Percentiles rank a stretch among this genome's conserved stretches.
These are phyloP conservation scores for Lactarius hatsudake DNA, from an alignment of 768 basidiomycete species.

Conservation along the genomic window DNA sequence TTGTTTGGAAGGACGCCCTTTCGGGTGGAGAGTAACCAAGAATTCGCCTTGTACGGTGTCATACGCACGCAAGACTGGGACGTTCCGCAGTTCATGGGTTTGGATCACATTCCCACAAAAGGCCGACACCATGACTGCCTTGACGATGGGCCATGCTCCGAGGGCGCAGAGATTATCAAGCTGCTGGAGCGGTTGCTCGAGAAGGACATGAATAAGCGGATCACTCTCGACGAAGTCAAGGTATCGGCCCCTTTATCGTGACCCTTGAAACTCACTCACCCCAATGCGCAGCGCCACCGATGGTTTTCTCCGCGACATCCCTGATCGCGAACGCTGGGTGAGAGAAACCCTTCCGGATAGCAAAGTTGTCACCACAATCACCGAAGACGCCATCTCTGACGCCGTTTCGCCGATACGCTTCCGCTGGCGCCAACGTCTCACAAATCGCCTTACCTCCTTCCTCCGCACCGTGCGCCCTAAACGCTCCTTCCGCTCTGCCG, in stretches of 20 bases:
- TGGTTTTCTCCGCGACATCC: constrained; percentile 75
- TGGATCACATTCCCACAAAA: constrained; percentile 61
- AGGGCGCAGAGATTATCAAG: constrained; percentile 62
- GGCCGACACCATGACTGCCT: constrained; percentile 47
- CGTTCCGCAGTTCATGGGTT: constrained; percentile 67
- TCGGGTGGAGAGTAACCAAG: constrained; percentile 48
- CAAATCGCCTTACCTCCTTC: constrained; percentile 47
- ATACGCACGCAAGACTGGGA: constrained; percentile 78
- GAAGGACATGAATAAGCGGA: constrained; percentile 72
- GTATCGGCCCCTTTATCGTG: constrained; percentile 40
- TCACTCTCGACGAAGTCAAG: constrained; percentile 81
- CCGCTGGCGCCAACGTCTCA: constrained; percentile 51
- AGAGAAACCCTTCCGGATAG: constrained; percentile 52
- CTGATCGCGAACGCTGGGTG: constrained; percentile 70
- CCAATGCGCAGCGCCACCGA: constrained; percentile 44
- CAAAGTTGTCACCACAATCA: constrained; percentile 54
- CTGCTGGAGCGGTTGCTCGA: constrained; percentile 75
- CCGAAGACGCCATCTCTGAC: constrained; percentile 71
- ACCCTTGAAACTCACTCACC: constrained; percentile 1
- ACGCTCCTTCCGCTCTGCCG: constrained; percentile 33
- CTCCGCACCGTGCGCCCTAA: constrained; percentile 44
- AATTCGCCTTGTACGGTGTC: constrained; percentile 75
- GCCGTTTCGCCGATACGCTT: constrained; percentile 69
- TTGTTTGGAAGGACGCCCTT: constrained; percentile 89
- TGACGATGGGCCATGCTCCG: constrained; percentile 36